These are phyloP conservation scores for Microcera coccophila DNA, from an alignment of 2,329 filamentous ascomycete species.

Conservation along the genomic window DNA sequence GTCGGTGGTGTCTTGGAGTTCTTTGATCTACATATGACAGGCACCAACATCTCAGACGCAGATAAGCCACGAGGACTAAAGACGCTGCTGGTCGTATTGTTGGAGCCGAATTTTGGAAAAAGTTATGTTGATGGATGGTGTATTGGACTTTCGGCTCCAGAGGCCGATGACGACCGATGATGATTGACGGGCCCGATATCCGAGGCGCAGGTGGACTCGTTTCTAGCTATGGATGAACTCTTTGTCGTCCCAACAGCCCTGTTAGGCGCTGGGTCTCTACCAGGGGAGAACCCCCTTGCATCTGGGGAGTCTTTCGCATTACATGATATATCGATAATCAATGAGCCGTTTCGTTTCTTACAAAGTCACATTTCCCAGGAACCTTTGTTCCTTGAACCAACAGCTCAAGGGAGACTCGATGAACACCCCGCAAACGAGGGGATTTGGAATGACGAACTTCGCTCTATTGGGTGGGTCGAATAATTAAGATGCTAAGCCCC, in stretches of 20 bases:
- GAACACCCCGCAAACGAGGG: neutral
- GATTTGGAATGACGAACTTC: neutral
- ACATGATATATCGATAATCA: neutral
- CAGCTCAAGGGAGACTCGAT: neutral
- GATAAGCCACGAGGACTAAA: too few species aligned
- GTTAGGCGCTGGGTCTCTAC: too few species aligned
- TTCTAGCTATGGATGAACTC: too few species aligned
- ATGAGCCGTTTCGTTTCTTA: neutral
- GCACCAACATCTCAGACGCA: too few species aligned
- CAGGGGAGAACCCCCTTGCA: slow-evolving; percentile 6
- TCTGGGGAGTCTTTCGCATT: neutral
- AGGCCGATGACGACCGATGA: slow-evolving; percentile 4
- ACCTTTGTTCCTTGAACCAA: neutral
- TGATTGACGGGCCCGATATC: slow-evolving; percentile 3
- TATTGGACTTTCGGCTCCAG: neutral
- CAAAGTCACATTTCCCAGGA: neutral
- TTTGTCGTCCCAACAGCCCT: too few species aligned
- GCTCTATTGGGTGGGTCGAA: neutral
- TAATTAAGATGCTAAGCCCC: slow-evolving; percentile 2
- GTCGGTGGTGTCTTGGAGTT: neutral
- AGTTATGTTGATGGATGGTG: too few species aligned
- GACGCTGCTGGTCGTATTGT: too few species aligned
- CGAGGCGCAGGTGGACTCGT: too few species aligned
- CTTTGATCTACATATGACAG: neutral
- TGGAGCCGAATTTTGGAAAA: too few species aligned